These are phyloP conservation scores for Penicillium sp. DNA, from an alignment of 2,329 filamentous ascomycete species.

Conservation along the genomic window DNA sequence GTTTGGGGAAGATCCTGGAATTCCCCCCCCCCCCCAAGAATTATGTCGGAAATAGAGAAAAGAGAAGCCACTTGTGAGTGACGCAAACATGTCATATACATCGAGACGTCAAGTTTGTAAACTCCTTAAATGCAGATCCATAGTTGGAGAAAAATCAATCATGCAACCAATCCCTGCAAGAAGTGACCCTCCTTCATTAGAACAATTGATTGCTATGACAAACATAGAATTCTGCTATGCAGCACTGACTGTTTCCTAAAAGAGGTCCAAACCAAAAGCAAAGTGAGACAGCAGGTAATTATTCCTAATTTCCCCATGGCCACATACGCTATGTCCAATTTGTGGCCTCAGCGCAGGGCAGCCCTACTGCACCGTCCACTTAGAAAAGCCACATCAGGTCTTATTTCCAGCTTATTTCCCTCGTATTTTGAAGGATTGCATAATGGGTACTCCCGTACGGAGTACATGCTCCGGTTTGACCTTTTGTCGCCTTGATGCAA, in stretches of 20 bases:
- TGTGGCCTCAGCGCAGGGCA: slow-evolving; percentile 1
- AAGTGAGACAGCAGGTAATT: slow-evolving; percentile 16
- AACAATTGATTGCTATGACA: neutral
- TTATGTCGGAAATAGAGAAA: too few species aligned
- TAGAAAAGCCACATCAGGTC: too few species aligned
- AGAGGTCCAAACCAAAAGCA: neutral
- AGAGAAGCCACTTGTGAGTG: too few species aligned
- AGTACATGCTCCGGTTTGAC: neutral
- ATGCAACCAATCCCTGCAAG: neutral
- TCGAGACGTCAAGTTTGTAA: neutral
- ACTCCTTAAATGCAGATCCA: neutral
- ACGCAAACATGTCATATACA: neutral
- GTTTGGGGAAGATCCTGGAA: neutral
- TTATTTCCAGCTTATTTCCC: neutral
- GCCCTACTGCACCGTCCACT: slow-evolving; percentile 11
- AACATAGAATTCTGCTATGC: neutral
- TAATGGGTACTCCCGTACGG: neutral
- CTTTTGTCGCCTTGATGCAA: neutral
- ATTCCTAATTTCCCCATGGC: slow-evolving; percentile 14
- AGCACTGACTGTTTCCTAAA: neutral
- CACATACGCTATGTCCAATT: slow-evolving; percentile 11
- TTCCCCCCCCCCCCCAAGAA: neutral
- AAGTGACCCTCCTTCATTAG: neutral
- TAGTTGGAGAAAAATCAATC: neutral
- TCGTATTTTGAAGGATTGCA: neutral